Conservation (phyloP, 495 filamentous ascomycete species). For the Penicillium macrosclerotiorum region DNA sequence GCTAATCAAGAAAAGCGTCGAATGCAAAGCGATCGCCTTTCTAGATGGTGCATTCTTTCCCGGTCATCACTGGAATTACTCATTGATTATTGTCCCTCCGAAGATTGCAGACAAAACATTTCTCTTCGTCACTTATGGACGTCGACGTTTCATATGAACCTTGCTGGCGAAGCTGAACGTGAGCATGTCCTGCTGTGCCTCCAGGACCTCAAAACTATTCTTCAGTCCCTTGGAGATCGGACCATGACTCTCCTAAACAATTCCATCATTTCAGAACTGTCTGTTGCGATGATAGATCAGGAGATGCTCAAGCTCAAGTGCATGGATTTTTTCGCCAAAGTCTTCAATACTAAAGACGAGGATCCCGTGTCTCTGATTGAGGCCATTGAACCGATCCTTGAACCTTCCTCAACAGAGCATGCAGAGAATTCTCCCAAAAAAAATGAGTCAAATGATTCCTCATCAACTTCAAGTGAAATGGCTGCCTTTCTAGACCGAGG, state of each 20-base stretch:
- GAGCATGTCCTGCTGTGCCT: conserved; percentile 82
- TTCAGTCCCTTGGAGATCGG: conserved; percentile 38
- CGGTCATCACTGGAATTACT: conserved; percentile 56
- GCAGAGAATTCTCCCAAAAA: conserved; percentile 16
- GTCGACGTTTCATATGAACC: conserved; percentile 68
- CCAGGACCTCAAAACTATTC: conserved; percentile 60
- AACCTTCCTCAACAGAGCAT: conserved; percentile 59
- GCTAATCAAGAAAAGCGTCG: conserved; percentile 57
- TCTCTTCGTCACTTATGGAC: conserved; percentile 78
- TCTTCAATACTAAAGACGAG: conserved; percentile 65
- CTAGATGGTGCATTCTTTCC: conserved; percentile 72
- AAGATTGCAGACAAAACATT: conserved; percentile 27
- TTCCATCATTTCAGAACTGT: conserved; percentile 84
- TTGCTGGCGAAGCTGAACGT: conserved; percentile 63
- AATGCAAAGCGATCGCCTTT: conserved; percentile 65
- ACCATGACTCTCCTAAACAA: conserved; percentile 78
- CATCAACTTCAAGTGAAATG: conserved; percentile 62
- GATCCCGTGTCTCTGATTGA: conserved; percentile 84
- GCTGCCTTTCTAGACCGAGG: conserved; percentile 78
- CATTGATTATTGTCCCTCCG: conserved; percentile 36
- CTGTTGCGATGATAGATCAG: conserved; percentile 72
- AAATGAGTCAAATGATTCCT: conserved; percentile 13
- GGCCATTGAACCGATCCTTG: conserved; percentile 86
- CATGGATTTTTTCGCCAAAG: conserved; percentile 89
- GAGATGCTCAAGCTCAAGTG: conserved; percentile 91